phyloP scores from a whole-genome alignment of 2,329 filamentous ascomycete species.

The Fusarium pseudocircinatum region DNA sequence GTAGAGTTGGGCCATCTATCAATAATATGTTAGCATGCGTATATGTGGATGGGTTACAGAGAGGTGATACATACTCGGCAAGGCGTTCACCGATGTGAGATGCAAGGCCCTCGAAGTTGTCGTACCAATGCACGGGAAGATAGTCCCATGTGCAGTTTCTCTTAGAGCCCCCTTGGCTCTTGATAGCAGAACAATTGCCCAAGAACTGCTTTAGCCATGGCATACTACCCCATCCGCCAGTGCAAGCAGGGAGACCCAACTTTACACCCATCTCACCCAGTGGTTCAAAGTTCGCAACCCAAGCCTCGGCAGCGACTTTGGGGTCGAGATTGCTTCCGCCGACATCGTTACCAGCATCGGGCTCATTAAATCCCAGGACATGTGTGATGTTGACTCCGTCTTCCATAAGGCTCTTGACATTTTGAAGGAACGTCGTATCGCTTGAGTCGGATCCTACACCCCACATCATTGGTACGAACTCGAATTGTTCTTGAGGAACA shows the following conservation, averaged over 20 bases:
- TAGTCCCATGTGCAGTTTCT: constrained; percentile 71
- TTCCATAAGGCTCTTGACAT: constrained; percentile 64
- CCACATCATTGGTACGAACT: constrained; percentile 87
- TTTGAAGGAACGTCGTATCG: constrained; percentile 68
- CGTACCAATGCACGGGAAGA: constrained; percentile 74
- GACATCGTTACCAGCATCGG: constrained; percentile 64
- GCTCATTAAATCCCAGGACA: constrained; percentile 83
- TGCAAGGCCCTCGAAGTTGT: constrained; percentile 74
- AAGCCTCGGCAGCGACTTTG: constrained; percentile 69
- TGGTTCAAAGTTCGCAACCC: constrained; percentile 77
- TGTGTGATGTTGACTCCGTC: constrained; percentile 68
- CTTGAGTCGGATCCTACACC: constrained; percentile 61
- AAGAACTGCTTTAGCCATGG: constrained; percentile 75
- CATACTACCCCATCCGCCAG: constrained; percentile 67
- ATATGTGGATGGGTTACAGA: rapidly evolving
- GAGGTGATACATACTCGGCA: constrained; percentile 45
- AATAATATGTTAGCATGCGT: background rate
- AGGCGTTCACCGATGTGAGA: constrained; percentile 68
- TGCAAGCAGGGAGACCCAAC: constrained; percentile 76
- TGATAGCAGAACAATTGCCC: constrained; percentile 67
- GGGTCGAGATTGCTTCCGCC: constrained; percentile 73
- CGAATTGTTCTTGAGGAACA: constrained; percentile 64
- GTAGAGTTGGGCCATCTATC: constrained; percentile 66
- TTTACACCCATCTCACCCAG: constrained; percentile 71
- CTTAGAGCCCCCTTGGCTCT: constrained; percentile 53